These are phyloP conservation scores for Malus hybrid DNA, from an alignment of 331 rosid genomes.

Conservation along the genomic window DNA sequence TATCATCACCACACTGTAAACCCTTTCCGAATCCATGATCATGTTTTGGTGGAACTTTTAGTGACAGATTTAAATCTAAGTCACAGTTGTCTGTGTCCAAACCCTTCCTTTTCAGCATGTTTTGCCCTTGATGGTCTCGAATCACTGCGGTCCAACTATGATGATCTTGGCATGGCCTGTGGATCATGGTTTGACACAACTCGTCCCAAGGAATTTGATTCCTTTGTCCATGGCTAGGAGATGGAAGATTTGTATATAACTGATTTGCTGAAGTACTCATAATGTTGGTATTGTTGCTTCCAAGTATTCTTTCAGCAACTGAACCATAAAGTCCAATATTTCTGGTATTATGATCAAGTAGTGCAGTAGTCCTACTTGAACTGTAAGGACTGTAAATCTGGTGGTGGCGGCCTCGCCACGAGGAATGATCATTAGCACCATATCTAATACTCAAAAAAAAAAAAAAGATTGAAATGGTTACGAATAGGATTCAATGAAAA, in stretches of 20 bases:
- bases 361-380: neutral
- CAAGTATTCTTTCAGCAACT: slow-evolving; percentile 16
- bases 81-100: neutral
- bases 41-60: slow-evolving; percentile 19
- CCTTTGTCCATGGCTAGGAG: neutral
- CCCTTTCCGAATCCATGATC: slow-evolving; percentile 1
- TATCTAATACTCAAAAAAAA: slow-evolving; percentile 4
- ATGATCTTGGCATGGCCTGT: slow-evolving; percentile 8
- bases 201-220: neutral
- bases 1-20: neutral
- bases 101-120: slow-evolving; percentile 26
- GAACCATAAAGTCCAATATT: slow-evolving; percentile 15
- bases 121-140: neutral
- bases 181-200: neutral
- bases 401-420: slow-evolving; percentile 10
- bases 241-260: neutral
- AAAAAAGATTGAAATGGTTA: neutral
- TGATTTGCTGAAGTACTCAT: slow-evolving; percentile 1
- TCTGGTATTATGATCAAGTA: slow-evolving; percentile 1
- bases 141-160: slow-evolving; percentile 2
- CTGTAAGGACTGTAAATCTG: slow-evolving; percentile 19
- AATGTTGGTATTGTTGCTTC: neutral
- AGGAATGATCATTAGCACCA: neutral
- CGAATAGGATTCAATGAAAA: neutral
- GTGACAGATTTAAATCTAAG: slow-evolving; percentile 40